These are phyloP conservation scores for Torrubiella hemipterigena DNA, from an alignment of 2,329 filamentous ascomycete genomes.

Conservation along the genomic window DNA sequence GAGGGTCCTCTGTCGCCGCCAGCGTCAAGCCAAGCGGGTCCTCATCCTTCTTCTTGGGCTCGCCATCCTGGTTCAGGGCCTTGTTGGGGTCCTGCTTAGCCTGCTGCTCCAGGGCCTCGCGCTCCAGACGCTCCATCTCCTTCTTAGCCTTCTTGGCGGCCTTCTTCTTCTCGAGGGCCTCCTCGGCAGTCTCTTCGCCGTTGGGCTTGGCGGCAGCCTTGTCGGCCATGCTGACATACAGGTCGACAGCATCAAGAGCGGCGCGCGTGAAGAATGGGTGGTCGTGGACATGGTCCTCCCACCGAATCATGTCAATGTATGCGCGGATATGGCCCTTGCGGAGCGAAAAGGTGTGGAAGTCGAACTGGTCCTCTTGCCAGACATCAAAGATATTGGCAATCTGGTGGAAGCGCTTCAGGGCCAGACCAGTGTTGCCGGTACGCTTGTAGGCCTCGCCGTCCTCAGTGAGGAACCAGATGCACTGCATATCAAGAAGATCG, in stretches of 20 bases:
- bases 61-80: constrained; percentile 49
- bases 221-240: constrained; percentile 73
- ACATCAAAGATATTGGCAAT: constrained; percentile 89
- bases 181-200: constrained; percentile 40
- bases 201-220: constrained; percentile 55
- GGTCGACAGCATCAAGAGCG: constrained; percentile 66
- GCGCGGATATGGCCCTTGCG: constrained; percentile 90
- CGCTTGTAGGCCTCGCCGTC: constrained; percentile 84
- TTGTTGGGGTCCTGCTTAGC: constrained; percentile 80
- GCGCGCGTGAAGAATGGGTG: constrained; percentile 88
- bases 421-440: constrained; percentile 70
- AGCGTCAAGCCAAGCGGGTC: constrained; percentile 78
- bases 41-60: constrained; percentile 75
- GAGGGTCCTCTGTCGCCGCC: constrained; percentile 66
- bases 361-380: constrained; percentile 98
- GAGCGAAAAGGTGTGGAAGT: constrained; percentile 97
- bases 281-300: constrained; percentile 84
- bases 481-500: constrained; percentile 96
- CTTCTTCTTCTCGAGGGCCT: constrained; percentile 60
- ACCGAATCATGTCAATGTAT: constrained; percentile 91
- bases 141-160: constrained; percentile 82
- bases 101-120: constrained; percentile 66
- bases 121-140: constrained; percentile 51
- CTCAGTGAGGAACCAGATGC: constrained; percentile 91
- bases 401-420: constrained; percentile 82